Conservation (phyloP, 2,329 filamentous ascomycete genomes). For the Zymoseptoria pseudotritici region DNA sequence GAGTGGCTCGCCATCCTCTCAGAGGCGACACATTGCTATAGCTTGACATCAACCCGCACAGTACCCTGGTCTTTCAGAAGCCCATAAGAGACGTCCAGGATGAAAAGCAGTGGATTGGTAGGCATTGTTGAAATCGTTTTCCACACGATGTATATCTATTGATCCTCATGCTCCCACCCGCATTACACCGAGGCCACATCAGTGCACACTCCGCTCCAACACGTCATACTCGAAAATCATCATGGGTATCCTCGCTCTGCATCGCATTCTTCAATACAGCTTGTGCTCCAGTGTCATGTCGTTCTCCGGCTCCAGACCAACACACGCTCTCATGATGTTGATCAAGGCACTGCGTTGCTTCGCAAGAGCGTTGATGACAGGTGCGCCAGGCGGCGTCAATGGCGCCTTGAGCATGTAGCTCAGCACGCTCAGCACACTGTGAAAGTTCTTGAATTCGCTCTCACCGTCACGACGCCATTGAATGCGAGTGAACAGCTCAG, state of each 20-base stretch:
- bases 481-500: constrained; percentile 98
- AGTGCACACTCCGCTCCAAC: neutral
- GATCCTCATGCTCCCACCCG: neutral
- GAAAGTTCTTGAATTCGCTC: constrained; percentile 83
- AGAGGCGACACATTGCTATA: too few species aligned
- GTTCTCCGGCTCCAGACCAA: constrained; percentile 92
- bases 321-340: constrained; percentile 97
- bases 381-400: constrained; percentile 85
- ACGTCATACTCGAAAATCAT: neutral
- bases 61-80: too few species aligned
- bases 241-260: neutral
- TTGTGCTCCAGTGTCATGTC: constrained; percentile 99
- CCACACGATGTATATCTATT: neutral
- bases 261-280: constrained; percentile 52
- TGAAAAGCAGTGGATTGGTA: too few species aligned
- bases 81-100: too few species aligned
- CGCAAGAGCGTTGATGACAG: constrained; percentile 87
- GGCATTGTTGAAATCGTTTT: neutral
- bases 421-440: constrained; percentile 91
- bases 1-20: too few species aligned
- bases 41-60: too few species aligned
- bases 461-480: constrained; percentile 63
- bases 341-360: constrained; percentile 93
- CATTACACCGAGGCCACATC: neutral
- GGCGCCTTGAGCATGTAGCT: constrained; percentile 99